Base-by-base conservation (phyloP, 257 asterid genomes). In the Paulownia fortunei region DNA sequence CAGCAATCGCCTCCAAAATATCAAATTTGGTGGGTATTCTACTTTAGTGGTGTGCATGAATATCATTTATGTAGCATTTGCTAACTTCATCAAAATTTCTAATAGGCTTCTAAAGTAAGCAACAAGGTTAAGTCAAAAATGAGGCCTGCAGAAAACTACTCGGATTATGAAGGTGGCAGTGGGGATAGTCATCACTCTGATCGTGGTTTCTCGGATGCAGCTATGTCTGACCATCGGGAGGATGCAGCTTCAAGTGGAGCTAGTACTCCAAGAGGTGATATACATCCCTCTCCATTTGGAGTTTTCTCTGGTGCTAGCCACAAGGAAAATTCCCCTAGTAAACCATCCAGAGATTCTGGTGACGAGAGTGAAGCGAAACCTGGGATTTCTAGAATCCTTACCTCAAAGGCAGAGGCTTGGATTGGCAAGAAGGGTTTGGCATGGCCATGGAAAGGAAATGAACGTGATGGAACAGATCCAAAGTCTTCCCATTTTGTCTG, bases 371-470 rank as follows among this genome's bases (percentile, higher is more conserved):
- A 93, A 70, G 85, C 76, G 56, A 95, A 91, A 84, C 88, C 88
- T 16, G 87, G 82, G 54, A 88, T 95, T 82, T 89, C 99, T 4
- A 88, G 81, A 81, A 87, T 91, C 47, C 82, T 92, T 76, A 79
- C 91, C 81, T 86, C 97, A 19, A 87, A 87, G 76, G 98, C 98
- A 23, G 98, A 90, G 87, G 91, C 99, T 60, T 92, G 92, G 97
- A 90, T 90, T 60, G 78, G 84, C 41, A 90, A 87, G 84, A 90
- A 79, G 82, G 84, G 87, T 68, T 80, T 88, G 84, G 76, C 80
- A 15, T 95, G 97, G 99, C 98, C 94, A 1, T 95, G 95, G 97
- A 95, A 87, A 80, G 97, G 91, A 77, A 85, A 87, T 54, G 97
- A 90, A 78, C 84, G 63, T 49, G 97, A 89, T 66, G 93, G 82